Conservation (phyloP, 23 red algal genomes). For the Gracilaria domingensis region DNA sequence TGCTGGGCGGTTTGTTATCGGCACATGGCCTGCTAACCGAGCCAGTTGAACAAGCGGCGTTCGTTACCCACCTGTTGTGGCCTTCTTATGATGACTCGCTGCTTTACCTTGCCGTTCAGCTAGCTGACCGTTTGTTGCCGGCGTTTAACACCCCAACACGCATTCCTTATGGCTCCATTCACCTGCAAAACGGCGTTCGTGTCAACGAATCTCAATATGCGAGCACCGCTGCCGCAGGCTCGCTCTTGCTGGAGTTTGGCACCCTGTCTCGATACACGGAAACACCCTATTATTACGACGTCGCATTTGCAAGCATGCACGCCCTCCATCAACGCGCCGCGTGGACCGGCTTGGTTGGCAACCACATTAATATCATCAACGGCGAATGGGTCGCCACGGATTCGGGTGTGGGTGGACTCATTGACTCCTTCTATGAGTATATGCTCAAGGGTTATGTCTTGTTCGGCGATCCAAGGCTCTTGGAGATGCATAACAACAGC, state of each 20-base stretch:
- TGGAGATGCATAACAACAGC: constrained; percentile 44
- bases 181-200: constrained; percentile 43
- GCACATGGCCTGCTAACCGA: constrained; percentile 76
- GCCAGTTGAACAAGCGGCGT: constrained; percentile 16
- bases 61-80: constrained; percentile 26
- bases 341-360: constrained; percentile 72
- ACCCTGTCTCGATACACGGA: constrained; percentile 51
- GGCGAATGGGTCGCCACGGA: constrained; percentile 62
- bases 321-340: constrained; percentile 33
- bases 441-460: constrained; percentile 71
- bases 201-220: constrained; percentile 49
- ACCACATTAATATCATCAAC: constrained; percentile 65
- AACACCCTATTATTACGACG: constrained; percentile 1
- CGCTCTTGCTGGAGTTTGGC: constrained; percentile 75
- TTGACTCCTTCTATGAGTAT: constrained; percentile 80
- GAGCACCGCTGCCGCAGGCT: constrained; percentile 76
- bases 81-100: constrained; percentile 69
- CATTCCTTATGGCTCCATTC: constrained; percentile 68
- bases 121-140: constrained; percentile 65
- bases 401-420: constrained; percentile 62
- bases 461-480: constrained; percentile 56
- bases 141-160: constrained; percentile 81
- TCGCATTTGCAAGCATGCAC: constrained; percentile 30
- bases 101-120: constrained; percentile 58
- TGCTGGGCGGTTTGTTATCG: constrained; percentile 75